Base-by-base conservation (phyloP, 75 land plant genomes). In the Ceratopteris richardii region DNA sequence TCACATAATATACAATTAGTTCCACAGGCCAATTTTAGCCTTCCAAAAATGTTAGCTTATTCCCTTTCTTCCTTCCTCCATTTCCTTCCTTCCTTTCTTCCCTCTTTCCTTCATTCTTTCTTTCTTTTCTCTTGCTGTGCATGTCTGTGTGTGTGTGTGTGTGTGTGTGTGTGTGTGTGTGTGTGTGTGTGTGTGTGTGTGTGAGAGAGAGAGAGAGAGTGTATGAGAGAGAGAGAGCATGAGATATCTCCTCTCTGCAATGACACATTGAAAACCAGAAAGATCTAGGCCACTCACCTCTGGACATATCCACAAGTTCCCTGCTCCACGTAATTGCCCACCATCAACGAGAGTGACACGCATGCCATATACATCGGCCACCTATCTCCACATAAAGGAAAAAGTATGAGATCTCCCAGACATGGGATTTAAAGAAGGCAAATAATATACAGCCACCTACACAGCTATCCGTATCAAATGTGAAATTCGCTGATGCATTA, bases 271-370 rank as follows among this genome's bases (percentile, higher is more conserved):
- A 51, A 51, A 51, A 7, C 10, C 11, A 33, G 9, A 33, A 33
- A 33, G 7, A 33, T 3, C 37, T 4, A 33, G 31, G n/a, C 58
- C 14, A 1, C 56, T 47, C 16, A 90, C 99, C 96, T 95, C 99
- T 53, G 82, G 86, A 55, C 99, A 95, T 44, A 95, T 86, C 99
- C 99, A 95, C 31, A 87, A 77, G 77, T 84, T 82, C 43, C 99
- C 99, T 36, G 92, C 96, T 25, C 99, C 99, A 11, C 97, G 88
- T 65, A 95, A 82, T 70, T 95, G 97, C 56, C 99, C 99, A 52
- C 97, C 99, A 82, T 95, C 96, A 25, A 86, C 75, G 48, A 95
- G 99, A 27, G 51, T 81, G 30, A 84, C 92, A 66, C 88, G 77
- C 50, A 95, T 87, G 44, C 97, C 96, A 77, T 90, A 90, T 54